A percentile compares a stretch with the other conserved stretches of the same genome.
Conservation (phyloP, 2,329 filamentous ascomycete species). For the Cercospora sp. region DNA sequence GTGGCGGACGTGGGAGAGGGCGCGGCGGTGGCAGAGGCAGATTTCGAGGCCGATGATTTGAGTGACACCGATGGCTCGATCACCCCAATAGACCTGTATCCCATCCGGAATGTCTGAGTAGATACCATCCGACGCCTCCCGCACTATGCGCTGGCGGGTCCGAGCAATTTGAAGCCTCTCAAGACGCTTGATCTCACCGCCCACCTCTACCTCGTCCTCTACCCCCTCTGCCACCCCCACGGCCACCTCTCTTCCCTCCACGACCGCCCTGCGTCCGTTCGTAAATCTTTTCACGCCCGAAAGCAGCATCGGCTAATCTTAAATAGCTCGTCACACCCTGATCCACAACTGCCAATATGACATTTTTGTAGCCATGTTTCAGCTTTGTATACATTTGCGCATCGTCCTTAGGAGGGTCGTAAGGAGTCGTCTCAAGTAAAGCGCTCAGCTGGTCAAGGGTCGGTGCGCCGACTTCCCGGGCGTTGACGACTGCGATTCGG, state of each 20-base stretch:
- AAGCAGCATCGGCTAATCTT: constrained; percentile 74
- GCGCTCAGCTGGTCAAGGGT: constrained; percentile 68
- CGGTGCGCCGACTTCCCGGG: constrained; percentile 69
- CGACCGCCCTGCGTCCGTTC: constrained; percentile 50
- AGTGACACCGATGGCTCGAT: neutral
- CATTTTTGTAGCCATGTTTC: constrained; percentile 80
- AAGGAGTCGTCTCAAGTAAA: constrained; percentile 72
- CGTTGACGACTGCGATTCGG: constrained; percentile 77
- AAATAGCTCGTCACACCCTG: constrained; percentile 87
- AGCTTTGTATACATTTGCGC: constrained; percentile 69
- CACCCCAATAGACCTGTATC: neutral
- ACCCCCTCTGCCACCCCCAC: constrained; percentile 41
- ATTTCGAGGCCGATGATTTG: constrained; percentile 14
- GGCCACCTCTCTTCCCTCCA: constrained; percentile 38
- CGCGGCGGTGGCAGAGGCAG: constrained; percentile 18
- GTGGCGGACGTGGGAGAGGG: constrained; percentile 27
- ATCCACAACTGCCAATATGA: constrained; percentile 85
- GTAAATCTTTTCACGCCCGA: constrained; percentile 69
- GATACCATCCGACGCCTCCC: neutral
- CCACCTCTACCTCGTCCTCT: constrained; percentile 40
- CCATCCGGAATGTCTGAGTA: neutral
- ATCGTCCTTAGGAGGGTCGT: constrained; percentile 56
- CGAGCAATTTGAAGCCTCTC: neutral
- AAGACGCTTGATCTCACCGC: neutral
- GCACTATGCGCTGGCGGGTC: neutral